A percentile compares a stretch with the other conserved stretches of the same genome.
Conservation (phyloP, 2,329 filamentous ascomycete genomes). For the Pestalotiopsis sp. region DNA sequence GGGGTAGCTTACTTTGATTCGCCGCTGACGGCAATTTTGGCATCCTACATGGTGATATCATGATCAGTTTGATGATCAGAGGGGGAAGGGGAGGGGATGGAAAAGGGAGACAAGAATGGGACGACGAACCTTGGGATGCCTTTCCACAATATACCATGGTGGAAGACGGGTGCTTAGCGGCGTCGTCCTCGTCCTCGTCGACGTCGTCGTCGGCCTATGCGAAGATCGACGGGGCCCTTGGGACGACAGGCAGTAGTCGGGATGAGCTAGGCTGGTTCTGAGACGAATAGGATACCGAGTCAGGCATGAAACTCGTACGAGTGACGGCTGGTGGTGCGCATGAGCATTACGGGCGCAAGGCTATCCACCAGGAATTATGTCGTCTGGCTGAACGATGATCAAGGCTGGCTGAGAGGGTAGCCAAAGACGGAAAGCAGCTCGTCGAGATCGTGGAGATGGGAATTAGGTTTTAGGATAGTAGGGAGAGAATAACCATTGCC, state of each 20-base stretch:
- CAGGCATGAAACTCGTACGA: slow-evolving; percentile 15
- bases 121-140: slow-evolving; percentile 48
- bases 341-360: slow-evolving; percentile 14
- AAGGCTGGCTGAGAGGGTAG: slow-evolving; percentile 16
- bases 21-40: slow-evolving; percentile 54
- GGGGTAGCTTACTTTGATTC: slow-evolving; percentile 53
- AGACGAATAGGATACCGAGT: slow-evolving; percentile 18
- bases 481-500: slow-evolving; percentile 19
- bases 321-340: slow-evolving; percentile 20
- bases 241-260: background rate
- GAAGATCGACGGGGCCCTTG: slow-evolving; percentile 1
- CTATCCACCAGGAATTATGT: slow-evolving; percentile 23
- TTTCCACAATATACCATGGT: slow-evolving; percentile 61
- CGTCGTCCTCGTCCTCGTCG: background rate
- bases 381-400: slow-evolving; percentile 14
- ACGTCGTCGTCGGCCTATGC: background rate
- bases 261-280: slow-evolving; percentile 5
- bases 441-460: slow-evolving; percentile 26
- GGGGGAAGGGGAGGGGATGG: background rate
- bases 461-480: slow-evolving; percentile 16
- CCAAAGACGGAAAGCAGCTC: slow-evolving; percentile 29
- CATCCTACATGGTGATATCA: slow-evolving; percentile 31
- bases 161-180: background rate
- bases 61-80: background rate
- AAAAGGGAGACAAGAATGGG: background rate